phyloP scores from a whole-genome alignment of 2,329 filamentous ascomycete species.

The Hysterium pulicare region DNA sequence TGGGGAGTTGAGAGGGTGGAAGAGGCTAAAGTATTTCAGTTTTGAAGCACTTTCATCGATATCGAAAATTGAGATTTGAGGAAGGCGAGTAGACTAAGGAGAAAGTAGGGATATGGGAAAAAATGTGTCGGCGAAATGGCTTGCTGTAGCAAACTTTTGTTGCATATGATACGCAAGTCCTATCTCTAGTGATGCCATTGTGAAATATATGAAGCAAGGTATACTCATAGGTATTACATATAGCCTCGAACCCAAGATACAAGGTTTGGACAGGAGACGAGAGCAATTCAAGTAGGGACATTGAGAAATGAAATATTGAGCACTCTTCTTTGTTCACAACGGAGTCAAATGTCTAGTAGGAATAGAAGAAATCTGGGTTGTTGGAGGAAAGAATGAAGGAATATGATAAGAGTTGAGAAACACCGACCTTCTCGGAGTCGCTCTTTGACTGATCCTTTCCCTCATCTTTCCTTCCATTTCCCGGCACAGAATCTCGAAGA shows the following conservation, averaged over 20 bases:
- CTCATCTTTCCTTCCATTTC: too few relatives aligned
- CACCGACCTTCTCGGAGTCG: too few relatives aligned
- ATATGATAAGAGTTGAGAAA: not conserved
- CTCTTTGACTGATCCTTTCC: too few relatives aligned
- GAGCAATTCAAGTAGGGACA: too few relatives aligned
- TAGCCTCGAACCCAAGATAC: too few relatives aligned
- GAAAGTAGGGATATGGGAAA: not conserved
- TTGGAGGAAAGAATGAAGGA: not conserved
- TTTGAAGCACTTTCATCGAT: not conserved
- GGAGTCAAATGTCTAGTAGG: too few relatives aligned
- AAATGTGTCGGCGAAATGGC: not conserved
- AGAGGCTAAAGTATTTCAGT: not conserved
- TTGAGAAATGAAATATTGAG: too few relatives aligned
- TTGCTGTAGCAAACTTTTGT: not conserved
- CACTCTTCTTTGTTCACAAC: too few relatives aligned
- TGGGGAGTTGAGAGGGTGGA: conserved; percentile 1
- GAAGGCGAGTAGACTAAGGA: not conserved
- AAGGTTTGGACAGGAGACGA: too few relatives aligned
- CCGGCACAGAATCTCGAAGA: too few relatives aligned
- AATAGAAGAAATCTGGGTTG: not conserved
- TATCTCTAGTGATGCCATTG: not conserved
- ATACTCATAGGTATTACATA: too few relatives aligned
- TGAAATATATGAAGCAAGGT: not conserved
- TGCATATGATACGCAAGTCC: not conserved
- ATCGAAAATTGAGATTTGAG: not conserved